Evolutionary conservation across 306 rosid species (phyloP), one percentile per base, ranked within the genome.

Genomic region (Arachis stenosperma): DNA sequence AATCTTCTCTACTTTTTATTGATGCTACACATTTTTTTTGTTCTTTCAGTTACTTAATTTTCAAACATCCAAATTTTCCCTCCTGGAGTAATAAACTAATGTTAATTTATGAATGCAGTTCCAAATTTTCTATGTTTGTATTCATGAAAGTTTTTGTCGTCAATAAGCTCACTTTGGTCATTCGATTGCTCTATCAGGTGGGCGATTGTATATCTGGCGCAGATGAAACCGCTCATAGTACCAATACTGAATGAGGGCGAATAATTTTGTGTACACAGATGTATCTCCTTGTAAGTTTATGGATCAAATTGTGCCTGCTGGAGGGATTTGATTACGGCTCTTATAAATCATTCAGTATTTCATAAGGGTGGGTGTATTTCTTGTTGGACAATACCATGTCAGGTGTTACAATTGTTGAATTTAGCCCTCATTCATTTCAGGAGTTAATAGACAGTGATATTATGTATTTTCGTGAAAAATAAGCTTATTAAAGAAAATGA

Each of bases 121-220:
- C 40, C n/a, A 27, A 67, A 33, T 33, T 15, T 69, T 46, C 61
- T 58, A 6, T 13, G 4, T 33, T 39, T 37, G 22, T 59, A 52
- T 40, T 54, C 69, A 52, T 8, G 64, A 40, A 13, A 14, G 50
- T 51, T 13, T 41, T 12, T 6, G 12, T 74, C 59, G 58, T 39
- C 54, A 6, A 48, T 14, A 6, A 42, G 43, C 69, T 86, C 55
- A 68, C 63, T 61, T 12, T 51, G 50, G 22, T 77, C 60, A 41
- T 54, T 37, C 71, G 39, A 77, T 71, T 54, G 63, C 42, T 54
- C 42, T 17, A 17, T 52, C 80, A 93, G 98, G 98, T 93, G 98
- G 98, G 98, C 98, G 3, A 93, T 93, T 69, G 97, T 93, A 69
- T 93, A 91, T 77, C 84, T 93, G 79, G 98, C 98, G 41, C 98